phyloP scores from a whole-genome alignment of 2,329 filamentous ascomycete genomes.

The Pseudogymnoascus sp. region DNA sequence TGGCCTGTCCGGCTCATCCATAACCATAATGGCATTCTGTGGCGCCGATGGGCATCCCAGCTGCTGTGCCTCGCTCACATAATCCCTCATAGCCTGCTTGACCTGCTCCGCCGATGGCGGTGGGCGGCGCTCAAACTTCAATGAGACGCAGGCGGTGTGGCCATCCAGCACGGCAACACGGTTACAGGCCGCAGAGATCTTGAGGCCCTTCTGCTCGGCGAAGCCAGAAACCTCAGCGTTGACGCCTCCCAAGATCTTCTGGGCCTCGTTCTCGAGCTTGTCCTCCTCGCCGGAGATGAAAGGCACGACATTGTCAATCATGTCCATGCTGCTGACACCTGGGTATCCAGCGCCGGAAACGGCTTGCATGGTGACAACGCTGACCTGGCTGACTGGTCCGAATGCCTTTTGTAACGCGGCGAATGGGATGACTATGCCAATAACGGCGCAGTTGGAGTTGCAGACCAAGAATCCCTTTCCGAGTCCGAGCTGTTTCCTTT shows the following conservation, averaged over 20 bases:
- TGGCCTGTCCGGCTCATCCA: slow-evolving; percentile 82
- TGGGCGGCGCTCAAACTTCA: slow-evolving; percentile 71
- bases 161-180: slow-evolving; percentile 92
- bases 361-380: slow-evolving; percentile 89
- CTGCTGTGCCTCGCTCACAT: slow-evolving; percentile 72
- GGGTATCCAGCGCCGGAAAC: slow-evolving; percentile 89
- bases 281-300: slow-evolving; percentile 92
- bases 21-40: slow-evolving; percentile 71
- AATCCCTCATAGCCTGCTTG: slow-evolving; percentile 70
- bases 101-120: slow-evolving; percentile 69
- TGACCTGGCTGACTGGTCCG: slow-evolving; percentile 67
- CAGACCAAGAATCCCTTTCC: slow-evolving; percentile 88
- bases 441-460: slow-evolving; percentile 97
- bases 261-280: slow-evolving; percentile 89
- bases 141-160: slow-evolving; percentile 87
- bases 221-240: slow-evolving; percentile 68
- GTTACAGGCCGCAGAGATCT: slow-evolving; percentile 82
- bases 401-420: slow-evolving; percentile 82
- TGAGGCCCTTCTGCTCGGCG: slow-evolving; percentile 64
- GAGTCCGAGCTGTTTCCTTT: slow-evolving; percentile 64
- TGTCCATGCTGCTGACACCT: slow-evolving; percentile 87
- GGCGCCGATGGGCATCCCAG: slow-evolving; percentile 86
- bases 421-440: slow-evolving; percentile 91
- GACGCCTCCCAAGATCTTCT: slow-evolving; percentile 81
- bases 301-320: slow-evolving; percentile 92